These are phyloP conservation scores for Erysimum cheiranthoides DNA, from an alignment of 345 rosid species.

Conservation along the genomic window DNA sequence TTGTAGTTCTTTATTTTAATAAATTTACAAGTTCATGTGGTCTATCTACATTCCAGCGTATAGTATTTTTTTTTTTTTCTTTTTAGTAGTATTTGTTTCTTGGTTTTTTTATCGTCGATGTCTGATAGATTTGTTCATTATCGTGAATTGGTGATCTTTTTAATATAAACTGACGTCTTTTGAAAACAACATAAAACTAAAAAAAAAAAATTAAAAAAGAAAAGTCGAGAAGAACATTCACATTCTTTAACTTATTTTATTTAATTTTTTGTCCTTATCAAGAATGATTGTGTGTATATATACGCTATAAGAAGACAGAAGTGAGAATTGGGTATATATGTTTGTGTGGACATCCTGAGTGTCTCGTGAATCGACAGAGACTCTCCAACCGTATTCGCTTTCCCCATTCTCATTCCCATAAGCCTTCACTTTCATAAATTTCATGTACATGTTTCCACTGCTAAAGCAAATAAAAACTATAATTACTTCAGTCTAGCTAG, in stretches of 20 bases:
- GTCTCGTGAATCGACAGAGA: slow-evolving; percentile 49
- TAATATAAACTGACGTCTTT: slow-evolving; percentile 23
- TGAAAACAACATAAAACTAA: not conserved
- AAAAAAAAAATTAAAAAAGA: not conserved
- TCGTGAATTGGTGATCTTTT: slow-evolving; percentile 25
- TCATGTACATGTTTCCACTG: slow-evolving; percentile 23
- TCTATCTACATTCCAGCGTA: not conserved
- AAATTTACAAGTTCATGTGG: not conserved
- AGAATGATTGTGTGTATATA: slow-evolving; percentile 1
- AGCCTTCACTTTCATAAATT: slow-evolving; percentile 21
- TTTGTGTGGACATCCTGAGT: slow-evolving; percentile 41
- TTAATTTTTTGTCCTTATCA: slow-evolving; percentile 26
- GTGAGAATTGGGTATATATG: slow-evolving; percentile 33
- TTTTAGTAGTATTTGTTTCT: not conserved
- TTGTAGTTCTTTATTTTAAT: too few relatives aligned
- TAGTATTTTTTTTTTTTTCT: too few relatives aligned
- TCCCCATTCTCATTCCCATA: slow-evolving; percentile 38
- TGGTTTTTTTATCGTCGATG: not conserved
- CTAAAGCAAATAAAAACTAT: slow-evolving; percentile 1
- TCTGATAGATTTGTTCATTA: slow-evolving; percentile 20
- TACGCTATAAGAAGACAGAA: slow-evolving; percentile 35
- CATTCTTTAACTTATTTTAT: slow-evolving; percentile 18
- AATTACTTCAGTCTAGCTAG: not conserved
- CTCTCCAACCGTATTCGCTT: slow-evolving; percentile 33
- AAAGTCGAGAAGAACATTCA: slow-evolving; percentile 32